Evolutionary conservation across 2,329 filamentous ascomycete species (phyloP), one percentile per base, ranked within the genome.

Genomic region (Trichoderma atrobrunneum): DNA sequence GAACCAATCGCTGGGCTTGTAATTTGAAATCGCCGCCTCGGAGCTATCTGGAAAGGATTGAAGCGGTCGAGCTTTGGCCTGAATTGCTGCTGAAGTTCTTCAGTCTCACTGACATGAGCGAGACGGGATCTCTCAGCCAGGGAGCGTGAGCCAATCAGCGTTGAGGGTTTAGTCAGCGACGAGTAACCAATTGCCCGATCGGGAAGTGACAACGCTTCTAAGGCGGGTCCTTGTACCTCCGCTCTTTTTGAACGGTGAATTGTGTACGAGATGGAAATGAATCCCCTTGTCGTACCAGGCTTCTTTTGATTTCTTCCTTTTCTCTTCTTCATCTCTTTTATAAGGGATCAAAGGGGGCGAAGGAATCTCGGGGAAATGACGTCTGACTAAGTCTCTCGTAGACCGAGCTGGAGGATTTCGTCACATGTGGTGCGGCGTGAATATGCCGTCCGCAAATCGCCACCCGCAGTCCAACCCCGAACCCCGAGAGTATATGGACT

Each of bases 111-210:
- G n/a, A 48, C 56, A 60, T 18, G 34, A 30, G 43, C 30, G 51
- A 67, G 68, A 64, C n/a, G 59, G 43, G 43, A 70, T 57, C 3
- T 57, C 21, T 30, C 7, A 36, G 48, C 18, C 26, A 61, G 21
- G 66, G 16, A 2, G 56, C 43, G 7, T 5, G 8, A n/a, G 36
- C 80, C 80, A 81, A 81, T 81, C 75, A 78, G 70, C 60, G 30
- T 6, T 34, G 70, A 68, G 74, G 71, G 69, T 80, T 81, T 81
- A 79, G 79, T 81, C 78, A 81, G 74, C 78, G 5, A 64, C n/a
- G 73, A 51, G 77, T 79, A 76, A 78, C 59, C 60, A 28, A 61
- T 65, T 72, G 28, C 66, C 70, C 34, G 43, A 68, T 68, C 8
- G 18, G 70, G 70, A 56, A 43, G 14, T 30, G 18, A 51, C 28